Percentiles rank a stretch among this genome's conserved stretches.
Conservation (phyloP, 768 basidiomycete species). For the Tricholoma matsutake region DNA sequence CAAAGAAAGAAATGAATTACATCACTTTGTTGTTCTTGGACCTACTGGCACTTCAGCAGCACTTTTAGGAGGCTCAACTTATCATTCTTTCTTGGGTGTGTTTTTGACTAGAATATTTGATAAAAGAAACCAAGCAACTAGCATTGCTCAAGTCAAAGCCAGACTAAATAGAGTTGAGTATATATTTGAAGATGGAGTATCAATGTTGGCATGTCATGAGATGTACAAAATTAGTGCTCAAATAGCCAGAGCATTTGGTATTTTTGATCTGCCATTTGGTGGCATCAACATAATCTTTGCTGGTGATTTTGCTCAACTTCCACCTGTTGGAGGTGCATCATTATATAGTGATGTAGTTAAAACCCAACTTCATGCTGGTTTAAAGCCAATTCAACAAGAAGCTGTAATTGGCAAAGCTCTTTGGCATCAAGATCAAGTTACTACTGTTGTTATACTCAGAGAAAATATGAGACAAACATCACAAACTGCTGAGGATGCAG, state of each 20-base stretch:
- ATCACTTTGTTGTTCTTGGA: slow-evolving; percentile 24
- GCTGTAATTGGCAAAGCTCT: not conserved
- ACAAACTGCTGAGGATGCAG: not conserved
- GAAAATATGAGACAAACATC: not conserved
- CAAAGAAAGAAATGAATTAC: slow-evolving; percentile 17
- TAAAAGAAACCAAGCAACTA: not conserved
- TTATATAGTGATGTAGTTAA: not conserved
- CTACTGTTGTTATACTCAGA: not conserved
- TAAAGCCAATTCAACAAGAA: not conserved
- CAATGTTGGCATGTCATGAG: slow-evolving; percentile 31
- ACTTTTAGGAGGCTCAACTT: slow-evolving; percentile 24
- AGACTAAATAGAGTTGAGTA: not conserved
- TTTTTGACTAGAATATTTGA: too few relatives aligned
- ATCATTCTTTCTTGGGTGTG: slow-evolving; percentile 20
- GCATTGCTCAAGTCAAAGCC: slow-evolving; percentile 9
- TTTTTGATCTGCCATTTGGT: slow-evolving; percentile 13
- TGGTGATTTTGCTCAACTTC: slow-evolving; percentile 2
- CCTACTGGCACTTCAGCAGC: slow-evolving; percentile 26
- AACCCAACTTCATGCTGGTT: not conserved
- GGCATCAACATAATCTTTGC: slow-evolving; percentile 20
- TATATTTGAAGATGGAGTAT: too few relatives aligned
- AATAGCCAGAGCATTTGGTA: slow-evolving; percentile 20
- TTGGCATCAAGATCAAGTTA: not conserved
- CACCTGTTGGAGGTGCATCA: not conserved
- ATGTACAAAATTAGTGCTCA: slow-evolving; percentile 27